Evolutionary conservation across 257 asterid species (phyloP).

Genomic region (Solanum dulcamara): DNA sequence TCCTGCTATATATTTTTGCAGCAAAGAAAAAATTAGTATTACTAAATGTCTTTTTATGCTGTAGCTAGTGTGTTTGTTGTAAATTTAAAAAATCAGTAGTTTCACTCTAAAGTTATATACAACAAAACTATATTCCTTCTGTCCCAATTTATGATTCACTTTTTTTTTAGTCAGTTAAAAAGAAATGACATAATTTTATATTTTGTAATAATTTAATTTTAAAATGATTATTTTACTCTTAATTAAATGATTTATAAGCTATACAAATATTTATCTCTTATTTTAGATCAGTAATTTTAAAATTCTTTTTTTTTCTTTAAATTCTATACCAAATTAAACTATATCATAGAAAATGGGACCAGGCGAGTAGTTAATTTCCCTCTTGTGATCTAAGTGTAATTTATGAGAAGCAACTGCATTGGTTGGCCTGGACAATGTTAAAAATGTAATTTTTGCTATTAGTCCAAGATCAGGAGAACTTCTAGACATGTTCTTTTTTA

Average conservation of each 20-base stretch:
- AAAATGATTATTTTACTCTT: no score
- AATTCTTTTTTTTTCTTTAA: no score
- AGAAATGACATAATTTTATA: no score
- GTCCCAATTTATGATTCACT: no score
- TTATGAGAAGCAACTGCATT: background rate
- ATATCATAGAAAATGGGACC: no score
- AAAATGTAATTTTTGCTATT: background rate
- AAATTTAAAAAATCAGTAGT: background rate
- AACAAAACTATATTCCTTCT: background rate
- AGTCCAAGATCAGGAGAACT: background rate
- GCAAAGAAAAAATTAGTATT: background rate
- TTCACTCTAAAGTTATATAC: background rate
- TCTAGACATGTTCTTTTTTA: background rate
- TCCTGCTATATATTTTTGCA: fast-evolving
- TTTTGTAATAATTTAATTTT: no score
- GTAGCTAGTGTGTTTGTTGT: background rate
- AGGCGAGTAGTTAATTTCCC: background rate
- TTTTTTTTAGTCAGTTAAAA: no score
- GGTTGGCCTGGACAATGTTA: background rate
- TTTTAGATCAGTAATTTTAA: no score
- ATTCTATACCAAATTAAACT: no score
- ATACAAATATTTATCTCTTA: no score
- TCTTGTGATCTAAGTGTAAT: background rate
- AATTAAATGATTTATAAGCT: no score
- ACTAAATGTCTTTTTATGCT: background rate